These are phyloP conservation scores for Odontarrhena argentea DNA, from an alignment of 345 rosid species.

Conservation along the genomic window DNA sequence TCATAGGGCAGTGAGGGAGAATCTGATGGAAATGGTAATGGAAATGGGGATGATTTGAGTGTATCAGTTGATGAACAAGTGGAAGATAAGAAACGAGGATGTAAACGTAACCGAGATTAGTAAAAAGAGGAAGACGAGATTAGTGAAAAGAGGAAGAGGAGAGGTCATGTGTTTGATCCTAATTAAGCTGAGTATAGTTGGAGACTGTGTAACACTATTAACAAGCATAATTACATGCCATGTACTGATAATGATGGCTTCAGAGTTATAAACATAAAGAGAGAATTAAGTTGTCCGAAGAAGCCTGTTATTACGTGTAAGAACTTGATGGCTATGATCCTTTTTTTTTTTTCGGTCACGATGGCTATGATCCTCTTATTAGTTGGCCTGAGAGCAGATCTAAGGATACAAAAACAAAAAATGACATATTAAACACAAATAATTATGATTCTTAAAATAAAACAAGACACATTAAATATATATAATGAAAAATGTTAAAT, in stretches of 20 bases:
- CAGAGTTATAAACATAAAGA: constrained; percentile 78
- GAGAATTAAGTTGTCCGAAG: constrained; percentile 88
- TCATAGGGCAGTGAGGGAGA: constrained; percentile 61
- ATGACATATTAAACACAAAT: too few relatives aligned
- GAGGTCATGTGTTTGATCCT: constrained; percentile 90
- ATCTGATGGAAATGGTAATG: constrained; percentile 46
- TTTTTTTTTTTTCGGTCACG: too few relatives aligned
- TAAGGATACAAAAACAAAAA: too few relatives aligned
- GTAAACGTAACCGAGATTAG: constrained; percentile 42
- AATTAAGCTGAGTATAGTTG: constrained; percentile 78
- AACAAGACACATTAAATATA: too few relatives aligned
- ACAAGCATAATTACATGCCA: constrained; percentile 94
- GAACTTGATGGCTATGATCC: constrained; percentile 79
- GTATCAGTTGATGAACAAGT: constrained; percentile 54
- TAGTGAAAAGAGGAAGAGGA: constrained; percentile 66
- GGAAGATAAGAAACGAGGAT: constrained; percentile 50
- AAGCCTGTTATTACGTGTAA: constrained; percentile 67
- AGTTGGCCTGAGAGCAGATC: constrained; percentile 82
- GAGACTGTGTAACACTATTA: constrained; percentile 82
- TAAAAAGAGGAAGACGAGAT: too few relatives aligned
- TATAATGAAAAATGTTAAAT: too few relatives aligned
- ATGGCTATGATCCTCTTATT: constrained; percentile 66
- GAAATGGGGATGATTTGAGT: constrained; percentile 50
- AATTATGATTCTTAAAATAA: too few relatives aligned
- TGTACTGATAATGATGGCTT: constrained; percentile 79